Base-by-base conservation (phyloP, 2,329 filamentous ascomycete species). In the Stemphylium beticola region DNA sequence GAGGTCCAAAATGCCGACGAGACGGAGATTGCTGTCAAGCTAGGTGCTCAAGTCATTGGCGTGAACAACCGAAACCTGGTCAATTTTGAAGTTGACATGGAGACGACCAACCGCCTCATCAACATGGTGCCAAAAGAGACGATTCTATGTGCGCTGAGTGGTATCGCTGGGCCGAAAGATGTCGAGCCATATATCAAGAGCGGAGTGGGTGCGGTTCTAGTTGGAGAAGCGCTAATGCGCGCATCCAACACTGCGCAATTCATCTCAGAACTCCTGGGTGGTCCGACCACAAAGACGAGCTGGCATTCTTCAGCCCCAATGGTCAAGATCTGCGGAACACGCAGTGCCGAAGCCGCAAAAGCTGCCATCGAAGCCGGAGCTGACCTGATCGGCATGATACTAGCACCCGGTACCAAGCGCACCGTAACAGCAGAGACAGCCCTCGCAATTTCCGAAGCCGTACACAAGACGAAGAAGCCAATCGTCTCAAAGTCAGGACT, bases 1-100 rank as follows among this genome's bases (percentile, higher is more conserved):
- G 95, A 99, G 75, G 95, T 99, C 24, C 96, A 99, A 71, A 99
- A 90, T 37, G 87, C 88, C 0, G 91, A 95, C 44, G 95, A 99
- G 77, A 99, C 97, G 91, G 83, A 88, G 34, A 87, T 87, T 52
- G 95, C 96, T 7, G 87, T 97, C 40, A 85, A 90, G 52, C 83
- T 99, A 18, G 95, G 93, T 10, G 85, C 95, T 18, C 89, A 93
- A 76, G 93, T 92, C 33, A 96, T 99, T 67, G 95, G 95, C 22
- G 95, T 99, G 65, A 99, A 99, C 79, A 99, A 99, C 79, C 88
- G 95, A 50, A 96, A 99, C 70, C 82, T 99, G 11, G 93, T 93
- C 65, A 98, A 89, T 68, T 99, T 99, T 67, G 93, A 98, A 72
- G 95, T 99, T 17, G 96, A 99, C 74, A 85, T 99, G 60, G 87